Conservation (phyloP, 768 basidiomycete genomes). For the Strobilomyces echinocephalus region DNA sequence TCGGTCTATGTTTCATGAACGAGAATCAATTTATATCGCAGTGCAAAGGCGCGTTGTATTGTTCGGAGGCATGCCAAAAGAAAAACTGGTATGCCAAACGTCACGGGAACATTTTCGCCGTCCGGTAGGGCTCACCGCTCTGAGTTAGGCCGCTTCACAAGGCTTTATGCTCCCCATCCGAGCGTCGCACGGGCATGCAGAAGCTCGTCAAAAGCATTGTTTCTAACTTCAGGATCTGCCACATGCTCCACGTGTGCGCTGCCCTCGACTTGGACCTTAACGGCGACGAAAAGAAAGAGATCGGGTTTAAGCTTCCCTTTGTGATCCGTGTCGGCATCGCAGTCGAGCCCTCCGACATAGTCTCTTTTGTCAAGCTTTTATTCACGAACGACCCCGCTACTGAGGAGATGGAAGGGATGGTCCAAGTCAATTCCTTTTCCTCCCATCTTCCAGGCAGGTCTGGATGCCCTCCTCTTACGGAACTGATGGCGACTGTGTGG, state of each 20-base stretch:
- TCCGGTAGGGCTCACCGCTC: not conserved
- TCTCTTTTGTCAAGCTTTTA: constrained; percentile 3
- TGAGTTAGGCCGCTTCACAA: constrained; percentile 5
- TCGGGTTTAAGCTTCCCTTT: constrained; percentile 12
- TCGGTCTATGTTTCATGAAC: too few species aligned
- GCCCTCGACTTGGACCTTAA: constrained; percentile 11
- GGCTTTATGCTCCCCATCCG: constrained; percentile 11
- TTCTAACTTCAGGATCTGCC: constrained; percentile 5
- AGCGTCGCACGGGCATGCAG: constrained; percentile 12
- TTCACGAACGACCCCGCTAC: constrained; percentile 2
- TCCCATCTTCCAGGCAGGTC: constrained; percentile 6
- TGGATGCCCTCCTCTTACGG: constrained; percentile 7
- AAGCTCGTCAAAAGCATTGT: constrained; percentile 12
- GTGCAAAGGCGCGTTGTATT: constrained; percentile 21
- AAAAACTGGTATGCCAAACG: constrained; percentile 12
- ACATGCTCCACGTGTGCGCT: constrained; percentile 8
- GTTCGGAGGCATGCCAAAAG: constrained; percentile 21
- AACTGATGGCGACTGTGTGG: constrained; percentile 8
- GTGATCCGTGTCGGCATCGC: constrained; percentile 13
- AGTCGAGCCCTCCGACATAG: constrained; percentile 11
- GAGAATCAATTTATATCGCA: not conserved
- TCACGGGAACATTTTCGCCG: too few species aligned
- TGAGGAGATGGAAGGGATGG: constrained; percentile 11
- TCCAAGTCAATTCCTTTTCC: constrained; percentile 12
- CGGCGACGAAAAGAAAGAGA: not conserved